Conservation (phyloP, 176 grass and related monocot genomes). For the Eragrostis curvula region DNA sequence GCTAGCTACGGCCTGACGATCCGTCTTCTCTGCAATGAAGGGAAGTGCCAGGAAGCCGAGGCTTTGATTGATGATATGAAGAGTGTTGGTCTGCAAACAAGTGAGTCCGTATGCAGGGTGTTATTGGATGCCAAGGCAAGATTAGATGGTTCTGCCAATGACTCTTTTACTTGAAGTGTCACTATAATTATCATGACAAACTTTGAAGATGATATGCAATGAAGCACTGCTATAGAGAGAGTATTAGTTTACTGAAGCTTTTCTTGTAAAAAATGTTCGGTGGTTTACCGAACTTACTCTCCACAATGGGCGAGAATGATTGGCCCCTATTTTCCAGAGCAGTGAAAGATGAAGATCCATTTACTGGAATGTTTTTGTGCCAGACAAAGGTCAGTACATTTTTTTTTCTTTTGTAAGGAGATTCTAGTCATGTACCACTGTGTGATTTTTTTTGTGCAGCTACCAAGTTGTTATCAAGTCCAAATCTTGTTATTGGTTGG, state of each 20-base stretch:
- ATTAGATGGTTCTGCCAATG: conserved; percentile 4
- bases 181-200: conserved; percentile 17
- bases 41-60: conserved; percentile 63
- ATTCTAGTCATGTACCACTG: not conserved
- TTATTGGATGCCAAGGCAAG: conserved; percentile 59
- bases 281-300: not conserved
- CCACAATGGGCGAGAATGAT: not conserved
- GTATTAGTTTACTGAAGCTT: conserved; percentile 12
- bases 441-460: conserved; percentile 7
- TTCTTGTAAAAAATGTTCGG: not conserved
- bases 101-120: conserved; percentile 41
- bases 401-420: conserved; percentile 12
- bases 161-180: conserved; percentile 27
- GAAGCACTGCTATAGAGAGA: not conserved
- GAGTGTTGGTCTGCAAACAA: conserved; percentile 47
- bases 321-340: not conserved
- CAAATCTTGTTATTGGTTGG: not conserved
- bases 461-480: not conserved
- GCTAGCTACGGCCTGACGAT: conserved; percentile 68
- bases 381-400: conserved; percentile 13
- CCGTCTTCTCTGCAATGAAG: conserved; percentile 68
- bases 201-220: not conserved
- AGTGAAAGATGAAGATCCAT: conserved; percentile 23
- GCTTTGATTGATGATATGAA: conserved; percentile 59
- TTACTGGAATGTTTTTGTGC: not conserved